Evolutionary conservation across 2,329 filamentous ascomycete genomes (phyloP).

Genomic region (Cladophialophora chaetospira): DNA sequence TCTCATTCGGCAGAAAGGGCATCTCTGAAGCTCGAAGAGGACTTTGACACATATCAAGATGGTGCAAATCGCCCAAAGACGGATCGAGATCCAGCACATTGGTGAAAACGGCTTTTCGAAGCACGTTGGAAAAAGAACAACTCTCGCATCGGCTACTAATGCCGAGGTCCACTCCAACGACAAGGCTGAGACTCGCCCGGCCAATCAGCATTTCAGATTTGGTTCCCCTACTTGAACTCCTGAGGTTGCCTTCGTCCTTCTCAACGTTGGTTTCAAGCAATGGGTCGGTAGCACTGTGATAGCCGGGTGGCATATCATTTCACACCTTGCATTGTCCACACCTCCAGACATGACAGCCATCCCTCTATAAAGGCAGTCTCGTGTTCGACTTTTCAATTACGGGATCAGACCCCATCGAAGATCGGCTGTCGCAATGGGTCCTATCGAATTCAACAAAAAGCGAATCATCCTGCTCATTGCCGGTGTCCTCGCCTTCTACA

Average conservation of each 20-base stretch:
- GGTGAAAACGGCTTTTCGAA: too few species aligned
- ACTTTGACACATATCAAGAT: too few species aligned
- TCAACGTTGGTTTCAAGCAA: neutral
- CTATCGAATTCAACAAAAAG: slow-evolving; percentile 33
- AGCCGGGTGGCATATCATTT: neutral
- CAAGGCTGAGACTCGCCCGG: neutral
- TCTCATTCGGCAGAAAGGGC: too few species aligned
- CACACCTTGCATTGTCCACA: neutral
- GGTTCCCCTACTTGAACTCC: neutral
- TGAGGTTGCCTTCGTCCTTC: neutral
- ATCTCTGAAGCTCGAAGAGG: too few species aligned
- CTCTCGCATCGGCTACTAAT: too few species aligned
- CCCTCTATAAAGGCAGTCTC: neutral
- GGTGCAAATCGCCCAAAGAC: too few species aligned
- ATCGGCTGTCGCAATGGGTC: slow-evolving; percentile 24
- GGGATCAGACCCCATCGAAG: neutral
- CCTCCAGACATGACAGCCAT: neutral
- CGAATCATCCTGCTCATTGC: slow-evolving; percentile 32
- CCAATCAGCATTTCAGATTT: neutral
- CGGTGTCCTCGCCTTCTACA: slow-evolving; percentile 27
- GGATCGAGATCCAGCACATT: too few species aligned
- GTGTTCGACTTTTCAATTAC: neutral
- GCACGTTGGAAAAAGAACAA: too few species aligned
- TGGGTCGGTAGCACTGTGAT: neutral
- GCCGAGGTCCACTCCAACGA: too few species aligned